Percentiles rank a stretch among this genome's conserved stretches.
These are phyloP conservation scores for Macroventuria anomochaeta DNA, from an alignment of 2,329 filamentous ascomycete species.

Conservation along the genomic window DNA sequence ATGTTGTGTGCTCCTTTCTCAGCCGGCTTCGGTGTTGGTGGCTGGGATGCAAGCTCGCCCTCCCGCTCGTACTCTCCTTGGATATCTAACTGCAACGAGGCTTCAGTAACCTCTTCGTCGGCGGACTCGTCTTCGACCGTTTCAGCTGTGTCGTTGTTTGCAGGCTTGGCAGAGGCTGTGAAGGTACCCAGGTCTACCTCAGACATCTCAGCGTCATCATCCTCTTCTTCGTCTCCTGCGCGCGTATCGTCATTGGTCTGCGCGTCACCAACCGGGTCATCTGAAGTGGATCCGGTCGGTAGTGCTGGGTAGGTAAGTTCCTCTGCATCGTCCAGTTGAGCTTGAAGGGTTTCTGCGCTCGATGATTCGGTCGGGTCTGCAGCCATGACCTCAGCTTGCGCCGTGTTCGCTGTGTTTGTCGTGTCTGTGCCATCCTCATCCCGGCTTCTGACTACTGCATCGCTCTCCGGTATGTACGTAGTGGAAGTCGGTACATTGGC, in stretches of 20 bases:
- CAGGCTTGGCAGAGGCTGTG: background rate
- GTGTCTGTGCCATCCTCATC: background rate
- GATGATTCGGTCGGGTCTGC: background rate
- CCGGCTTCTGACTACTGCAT: background rate
- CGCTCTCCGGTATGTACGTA: background rate
- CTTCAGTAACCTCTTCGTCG: slow-evolving; percentile 40
- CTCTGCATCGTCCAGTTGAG: background rate
- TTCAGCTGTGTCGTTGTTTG: background rate
- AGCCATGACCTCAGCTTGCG: background rate
- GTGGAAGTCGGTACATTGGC: background rate
- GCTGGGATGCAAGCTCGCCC: slow-evolving; percentile 5
- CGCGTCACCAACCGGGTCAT: background rate
- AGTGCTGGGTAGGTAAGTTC: slow-evolving; percentile 24
- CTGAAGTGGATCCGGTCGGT: slow-evolving; percentile 2
- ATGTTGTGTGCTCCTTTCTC: slow-evolving; percentile 29
- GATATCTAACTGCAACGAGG: slow-evolving; percentile 40
- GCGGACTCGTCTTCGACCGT: slow-evolving; percentile 3
- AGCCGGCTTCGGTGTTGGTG: slow-evolving; percentile 3
- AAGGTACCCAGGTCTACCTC: slow-evolving; percentile 15
- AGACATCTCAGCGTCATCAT: slow-evolving; percentile 19
- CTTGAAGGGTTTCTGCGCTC: no score
- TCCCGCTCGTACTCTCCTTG: slow-evolving; percentile 28
- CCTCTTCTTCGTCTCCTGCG: slow-evolving; percentile 14
- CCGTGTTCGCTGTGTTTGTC: background rate
- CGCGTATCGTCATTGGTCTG: background rate